Conservation (phyloP, 352 stramenopile species). For the Albugo laibachii region DNA sequence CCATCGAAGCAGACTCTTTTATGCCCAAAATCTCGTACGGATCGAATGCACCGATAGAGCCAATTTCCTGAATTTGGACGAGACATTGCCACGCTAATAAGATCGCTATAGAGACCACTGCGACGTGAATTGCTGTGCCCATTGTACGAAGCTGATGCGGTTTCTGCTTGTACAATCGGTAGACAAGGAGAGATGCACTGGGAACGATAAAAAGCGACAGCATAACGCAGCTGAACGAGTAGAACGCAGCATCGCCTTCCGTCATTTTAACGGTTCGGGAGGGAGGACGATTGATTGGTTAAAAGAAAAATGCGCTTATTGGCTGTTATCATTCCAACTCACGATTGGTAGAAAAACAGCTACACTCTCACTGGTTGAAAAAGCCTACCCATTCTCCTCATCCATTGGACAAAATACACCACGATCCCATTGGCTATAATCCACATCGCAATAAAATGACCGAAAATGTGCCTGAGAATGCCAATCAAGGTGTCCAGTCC, state of each 20-base stretch:
- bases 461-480: conserved; percentile 25
- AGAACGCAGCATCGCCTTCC: conserved; percentile 60
- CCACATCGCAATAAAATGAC: conserved; percentile 11
- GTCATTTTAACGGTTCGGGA: conserved; percentile 4
- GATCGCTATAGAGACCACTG: conserved; percentile 24
- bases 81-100: conserved; percentile 26
- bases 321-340: no score
- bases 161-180: conserved; percentile 21
- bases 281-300: no score
- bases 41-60: conserved; percentile 62
- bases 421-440: no score
- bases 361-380: no score
- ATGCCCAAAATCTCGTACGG: conserved; percentile 73
- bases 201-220: conserved; percentile 59
- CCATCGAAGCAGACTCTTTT: conserved; percentile 21
- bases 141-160: conserved; percentile 21
- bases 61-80: conserved; percentile 37
- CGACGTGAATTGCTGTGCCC: conserved; percentile 25
- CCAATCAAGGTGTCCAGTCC: conserved; percentile 26
- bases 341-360: no score
- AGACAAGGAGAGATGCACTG: conserved; percentile 26
- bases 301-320: no score
- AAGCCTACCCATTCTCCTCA: no score
- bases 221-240: conserved; percentile 68
- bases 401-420: no score